A percentile compares a stretch with the other conserved stretches of the same genome.
phyloP scores from a whole-genome alignment of 2,329 filamentous ascomycete genomes.

The Diaporthe aspalathi region DNA sequence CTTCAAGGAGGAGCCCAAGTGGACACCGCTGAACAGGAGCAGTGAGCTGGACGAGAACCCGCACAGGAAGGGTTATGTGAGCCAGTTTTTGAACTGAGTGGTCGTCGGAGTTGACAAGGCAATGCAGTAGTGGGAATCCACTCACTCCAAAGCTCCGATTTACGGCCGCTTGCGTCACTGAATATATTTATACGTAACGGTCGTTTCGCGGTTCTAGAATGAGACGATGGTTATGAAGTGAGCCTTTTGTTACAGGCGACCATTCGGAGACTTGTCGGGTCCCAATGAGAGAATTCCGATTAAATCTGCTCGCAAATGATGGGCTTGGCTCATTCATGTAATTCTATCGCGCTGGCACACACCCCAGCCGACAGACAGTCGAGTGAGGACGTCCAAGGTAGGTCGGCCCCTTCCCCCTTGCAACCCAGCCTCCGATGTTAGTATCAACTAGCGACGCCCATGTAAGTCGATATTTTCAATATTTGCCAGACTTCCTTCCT shows the following conservation, averaged over 20 bases:
- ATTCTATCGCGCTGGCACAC: constrained; percentile 16
- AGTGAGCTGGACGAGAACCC: constrained; percentile 81
- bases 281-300: too few relatives aligned
- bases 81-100: constrained; percentile 52
- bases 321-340: constrained; percentile 12
- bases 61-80: constrained; percentile 82
- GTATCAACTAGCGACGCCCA: constrained; percentile 18
- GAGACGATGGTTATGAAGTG: not conserved
- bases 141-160: not conserved
- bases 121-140: not conserved
- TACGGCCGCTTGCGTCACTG: not conserved
- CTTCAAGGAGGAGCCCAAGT: constrained; percentile 98
- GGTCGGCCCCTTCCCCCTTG: not conserved
- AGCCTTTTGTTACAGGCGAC: not conserved
- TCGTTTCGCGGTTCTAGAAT: not conserved
- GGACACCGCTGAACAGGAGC: constrained; percentile 90
- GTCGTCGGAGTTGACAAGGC: not conserved
- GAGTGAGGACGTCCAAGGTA: not conserved
- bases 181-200: too few relatives aligned
- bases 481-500: constrained; percentile 9
- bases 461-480: constrained; percentile 14
- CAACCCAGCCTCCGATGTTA: not conserved
- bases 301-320: not conserved
- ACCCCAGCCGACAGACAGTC: not conserved
- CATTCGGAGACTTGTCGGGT: too few relatives aligned